Evolutionary conservation across 345 rosid species (phyloP), one percentile per base, ranked within the genome.

Genomic region (Arabidopsis suecica): DNA sequence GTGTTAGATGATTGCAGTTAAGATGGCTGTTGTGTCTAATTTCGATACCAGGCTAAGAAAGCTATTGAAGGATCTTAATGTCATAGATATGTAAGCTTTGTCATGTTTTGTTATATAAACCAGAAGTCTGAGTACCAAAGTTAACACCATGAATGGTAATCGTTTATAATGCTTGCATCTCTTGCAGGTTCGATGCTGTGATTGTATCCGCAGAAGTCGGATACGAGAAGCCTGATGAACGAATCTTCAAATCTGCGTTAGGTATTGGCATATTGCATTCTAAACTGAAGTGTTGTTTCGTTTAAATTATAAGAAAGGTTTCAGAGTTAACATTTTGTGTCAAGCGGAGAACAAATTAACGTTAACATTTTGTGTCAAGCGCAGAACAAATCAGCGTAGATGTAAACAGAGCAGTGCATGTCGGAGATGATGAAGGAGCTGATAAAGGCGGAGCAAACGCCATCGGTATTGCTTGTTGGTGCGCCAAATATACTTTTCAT

Each of bases 11-110:
- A 63, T 42, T 49, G 76, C 91, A 93, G 98, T 89, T 82, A 91
- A 89, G 85, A 55, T 89, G 80, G 98, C 93, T 78, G 96, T 93
- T 40, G 90, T 91, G 16, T 93, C 97, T 59, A 93, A 93, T 75
- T 93, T 93, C 30, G 98, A 91, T 81, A 84, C 78, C 47, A 86
- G 97, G 22, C 74, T 93, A 38, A 89, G 92, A 86, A 93, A 87
- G 83, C 81, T 89, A 49, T 58, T 93, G 81, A 83, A 89, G 86
- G 98, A 93, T 78, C 86, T 91, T 63, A 81, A 84, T 70, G 88
- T 89, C 49, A 69, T 87, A 68, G 87, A 89, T 76, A 81, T 93
- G 98, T 93, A 83, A 88, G 97, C 78, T 40, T 65, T 57, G 23
- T 58, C 38, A 37, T 55, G 36, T 63, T 71, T 5, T 41, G 32